phyloP scores from a whole-genome alignment of 495 filamentous ascomycete genomes.

The Aspergillus mulundensis region DNA sequence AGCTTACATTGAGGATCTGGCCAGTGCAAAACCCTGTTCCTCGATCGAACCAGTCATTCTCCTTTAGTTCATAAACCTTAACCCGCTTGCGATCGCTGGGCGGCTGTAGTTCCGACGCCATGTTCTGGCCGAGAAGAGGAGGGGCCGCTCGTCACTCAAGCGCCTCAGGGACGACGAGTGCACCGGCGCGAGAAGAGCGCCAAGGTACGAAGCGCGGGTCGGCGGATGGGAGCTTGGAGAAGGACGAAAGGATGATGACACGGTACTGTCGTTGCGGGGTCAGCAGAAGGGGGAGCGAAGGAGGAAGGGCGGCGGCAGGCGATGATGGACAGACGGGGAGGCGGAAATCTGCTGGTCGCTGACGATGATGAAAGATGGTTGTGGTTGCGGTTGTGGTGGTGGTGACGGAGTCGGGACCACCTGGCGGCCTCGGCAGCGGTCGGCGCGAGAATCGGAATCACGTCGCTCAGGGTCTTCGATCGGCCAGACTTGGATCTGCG shows the following conservation, averaged over 20 bases:
- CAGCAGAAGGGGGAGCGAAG: background rate
- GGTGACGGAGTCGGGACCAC: conserved; percentile 26
- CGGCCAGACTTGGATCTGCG: background rate
- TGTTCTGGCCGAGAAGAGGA: conserved; percentile 42
- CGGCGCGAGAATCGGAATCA: conserved; percentile 17
- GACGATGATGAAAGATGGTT: conserved; percentile 16
- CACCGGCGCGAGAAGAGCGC: conserved; percentile 36
- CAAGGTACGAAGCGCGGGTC: conserved; percentile 15
- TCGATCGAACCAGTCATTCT: conserved; percentile 98
- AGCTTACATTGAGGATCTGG: conserved; percentile 69
- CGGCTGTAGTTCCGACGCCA: conserved; percentile 85
- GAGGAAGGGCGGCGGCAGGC: conserved; percentile 1
- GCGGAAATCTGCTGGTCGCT: conserved; percentile 8
- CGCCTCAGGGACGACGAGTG: conserved; percentile 37
- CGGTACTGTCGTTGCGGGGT: conserved; percentile 1
- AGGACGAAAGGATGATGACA: background rate
- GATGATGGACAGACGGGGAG: conserved; percentile 3
- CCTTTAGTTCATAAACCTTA: conserved; percentile 96
- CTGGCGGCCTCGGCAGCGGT: conserved; percentile 29
- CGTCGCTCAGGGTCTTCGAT: background rate
- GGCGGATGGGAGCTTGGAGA: conserved; percentile 4
- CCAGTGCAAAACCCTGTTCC: conserved; percentile 95
- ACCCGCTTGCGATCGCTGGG: conserved; percentile 90
- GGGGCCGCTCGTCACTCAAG: conserved; percentile 38
- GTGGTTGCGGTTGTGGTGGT: conserved; percentile 19